Base-by-base conservation (phyloP, 345 rosid species). In the Brassica juncea region DNA sequence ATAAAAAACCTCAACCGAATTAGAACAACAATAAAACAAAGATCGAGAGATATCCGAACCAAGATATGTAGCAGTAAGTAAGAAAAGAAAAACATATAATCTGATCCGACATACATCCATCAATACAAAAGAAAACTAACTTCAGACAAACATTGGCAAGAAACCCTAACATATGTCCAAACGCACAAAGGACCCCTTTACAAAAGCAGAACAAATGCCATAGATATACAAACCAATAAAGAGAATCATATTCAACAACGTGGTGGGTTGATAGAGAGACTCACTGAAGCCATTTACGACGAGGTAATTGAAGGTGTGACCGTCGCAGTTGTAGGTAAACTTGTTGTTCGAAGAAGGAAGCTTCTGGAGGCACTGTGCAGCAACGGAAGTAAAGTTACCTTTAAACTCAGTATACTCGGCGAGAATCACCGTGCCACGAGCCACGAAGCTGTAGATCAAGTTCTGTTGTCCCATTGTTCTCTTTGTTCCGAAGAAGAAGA, bases 281-380 rank as follows among this genome's bases (percentile, higher is more conserved):
- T 77, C 80, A 90, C 94, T 84, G 87, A 85, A 90, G 79, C 91
- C 91, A 69, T 81, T 80, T 8, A 82, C 87, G 75, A 82, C 90
- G 57, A 90, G 91, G 83, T 86, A 90, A 83, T 87, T 90, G 72
- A 88, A 88, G 10, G 94, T 90, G 80, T 90, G 94, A 55, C 88
- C 91, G 54, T 90, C 91, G 85, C 94, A 90, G 72, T 78, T 84
- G 77, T 88, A 90, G 8, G 91, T 90, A 82, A 88, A 90, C 83
- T 84, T 90, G 80, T 86, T 85, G 60, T 84, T 88, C 6, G 85
- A 83, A 71, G 94, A 85, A 32, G 94, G 94, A 68, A 90, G 89
- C 58, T 90, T 88, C 65, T 88, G 90, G 35, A 90, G 94, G 74
- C 94, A 90, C 83, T 88, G 90, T 10, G 86, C 82, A 55, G 94